Base-by-base conservation (phyloP, 306 rosid species). In the Glycine latifolia region DNA sequence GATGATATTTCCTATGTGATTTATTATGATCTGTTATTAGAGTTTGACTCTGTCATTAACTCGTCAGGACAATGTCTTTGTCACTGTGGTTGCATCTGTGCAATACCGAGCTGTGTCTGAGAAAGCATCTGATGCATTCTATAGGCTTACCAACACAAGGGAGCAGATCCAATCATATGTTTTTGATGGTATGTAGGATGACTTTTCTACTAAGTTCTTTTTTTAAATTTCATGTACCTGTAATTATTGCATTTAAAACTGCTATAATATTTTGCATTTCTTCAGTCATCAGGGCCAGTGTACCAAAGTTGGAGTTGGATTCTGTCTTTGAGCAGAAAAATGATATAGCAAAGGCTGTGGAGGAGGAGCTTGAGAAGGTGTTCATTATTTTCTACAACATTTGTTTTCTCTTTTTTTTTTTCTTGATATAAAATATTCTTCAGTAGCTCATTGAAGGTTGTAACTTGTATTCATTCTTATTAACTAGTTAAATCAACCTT, bases 321-420 rank as follows among this genome's bases (percentile, higher is more conserved):
- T 73, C 87, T 26, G 92, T 85, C 71, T 91, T 88, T 74, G 95
- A 88, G 86, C 93, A 92, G 89, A 91, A 92, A 68, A 89, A 83
- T 48, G 95, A 88, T 10, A 88, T 92, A 4, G 97, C 93, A 5
- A 92, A 53, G 78, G 68, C 91, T 84, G 94, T 91, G 2, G 92
- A 92, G 82, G 75, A 84, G 16, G 92, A 91, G 85, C 95, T 92
- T 75, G 91, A 86, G 53, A 92, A 92, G 91, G 97, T 89, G 73
- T 72, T 43, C 73, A 31, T 60, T 68, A 1, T 26, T 26, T 60
- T 68, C 68, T 10, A 11, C 49, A 37, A n/a, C 52, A 41, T 14
- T 54, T 71, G 77, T 46, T 59, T 7, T 0, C 54, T 78, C 56
- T 59, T 17, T 31, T 75, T 63, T 63, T 43, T 1, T 66, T 55